Evolutionary conservation across 2,329 filamentous ascomycete genomes (phyloP).

Genomic region (Trichophyton benhamiae): DNA sequence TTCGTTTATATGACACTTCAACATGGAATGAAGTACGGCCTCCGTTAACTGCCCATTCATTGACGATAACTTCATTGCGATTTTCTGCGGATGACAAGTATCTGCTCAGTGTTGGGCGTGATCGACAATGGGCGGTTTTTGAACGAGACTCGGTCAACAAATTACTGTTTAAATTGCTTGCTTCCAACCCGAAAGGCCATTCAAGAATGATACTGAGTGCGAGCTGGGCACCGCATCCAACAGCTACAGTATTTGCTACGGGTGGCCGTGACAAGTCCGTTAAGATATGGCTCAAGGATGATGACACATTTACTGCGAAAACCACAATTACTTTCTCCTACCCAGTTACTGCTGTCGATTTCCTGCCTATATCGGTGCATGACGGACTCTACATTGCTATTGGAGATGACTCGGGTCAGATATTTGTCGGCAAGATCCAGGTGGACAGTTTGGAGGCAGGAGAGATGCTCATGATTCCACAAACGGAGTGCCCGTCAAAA

Average conservation of each 20-base stretch:
- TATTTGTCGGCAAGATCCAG: constrained; percentile 32
- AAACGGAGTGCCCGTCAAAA: constrained; percentile 45
- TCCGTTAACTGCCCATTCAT: constrained; percentile 66
- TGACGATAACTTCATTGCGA: constrained; percentile 71
- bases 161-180: constrained; percentile 44
- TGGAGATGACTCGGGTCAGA: constrained; percentile 37
- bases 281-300: constrained; percentile 50
- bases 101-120: constrained; percentile 78
- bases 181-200: constrained; percentile 72
- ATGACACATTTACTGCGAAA: constrained; percentile 39
- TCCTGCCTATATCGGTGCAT: constrained; percentile 33
- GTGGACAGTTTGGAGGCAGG: constrained; percentile 20
- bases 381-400: constrained; percentile 30
- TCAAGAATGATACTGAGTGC: constrained; percentile 83
- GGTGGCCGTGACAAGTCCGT: constrained; percentile 81
- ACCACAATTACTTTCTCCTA: constrained; percentile 43
- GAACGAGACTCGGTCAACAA: constrained; percentile 34
- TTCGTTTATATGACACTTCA: constrained; percentile 76
- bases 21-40: constrained; percentile 81
- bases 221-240: constrained; percentile 56
- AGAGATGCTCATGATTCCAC: constrained; percentile 23
- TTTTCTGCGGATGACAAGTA: constrained; percentile 65
- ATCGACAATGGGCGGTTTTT: constrained; percentile 85
- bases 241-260: constrained; percentile 57
- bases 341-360: constrained; percentile 61